Base-by-base conservation (phyloP, 2,329 filamentous ascomycete genomes). In the Trichoderma sp. region DNA sequence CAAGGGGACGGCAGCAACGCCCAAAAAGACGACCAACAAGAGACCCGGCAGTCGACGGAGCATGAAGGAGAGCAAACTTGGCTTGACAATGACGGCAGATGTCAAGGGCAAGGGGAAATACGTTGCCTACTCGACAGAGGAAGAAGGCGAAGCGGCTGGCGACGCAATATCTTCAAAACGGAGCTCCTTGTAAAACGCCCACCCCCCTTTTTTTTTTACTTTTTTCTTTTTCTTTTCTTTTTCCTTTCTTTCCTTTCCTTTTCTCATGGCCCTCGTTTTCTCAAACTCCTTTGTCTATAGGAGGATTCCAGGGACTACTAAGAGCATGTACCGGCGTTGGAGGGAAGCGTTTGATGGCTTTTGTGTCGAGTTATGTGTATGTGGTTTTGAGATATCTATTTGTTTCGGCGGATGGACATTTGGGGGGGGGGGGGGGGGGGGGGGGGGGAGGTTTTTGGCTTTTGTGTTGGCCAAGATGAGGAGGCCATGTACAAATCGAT, bases 51-150 rank as follows among this genome's bases (percentile, higher is more conserved):
- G 80, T 68, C 77, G 81, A 35, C 76, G 78, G 69, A 84, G 82
- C 71, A 77, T 79, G 64, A 80, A 78, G 72, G 82, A 83, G 63
- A 74, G 76, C 42, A 80, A 77, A 68, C 70, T 74, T n/a, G 73
- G 74, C 1, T 19, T 71, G 19, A 29, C 60, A 15, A 37, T 65
- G 57, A 77, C 75, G 70, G 76, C 74, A 58, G 76, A 74, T 45
- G 68, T 56, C 12, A 83, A 82, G 73, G 80, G 80, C 1, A 87
- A 87, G 72, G 84, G 81, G 1, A 86, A 85, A 72, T 81, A 81
- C 61, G 74, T 82, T 12, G 76, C 74, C 12, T 77, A 76, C 35
- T 78, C 77, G 45, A 77, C 76, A 13, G 78, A 79, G 17, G 78
- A 78, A 19, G 78, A 78, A 45, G 77, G 70, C 13, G 76, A 77